A percentile compares a stretch with the other conserved stretches of the same genome.
Evolutionary conservation across 441 rosid species (phyloP).

Genomic region (Populus hybrid): DNA sequence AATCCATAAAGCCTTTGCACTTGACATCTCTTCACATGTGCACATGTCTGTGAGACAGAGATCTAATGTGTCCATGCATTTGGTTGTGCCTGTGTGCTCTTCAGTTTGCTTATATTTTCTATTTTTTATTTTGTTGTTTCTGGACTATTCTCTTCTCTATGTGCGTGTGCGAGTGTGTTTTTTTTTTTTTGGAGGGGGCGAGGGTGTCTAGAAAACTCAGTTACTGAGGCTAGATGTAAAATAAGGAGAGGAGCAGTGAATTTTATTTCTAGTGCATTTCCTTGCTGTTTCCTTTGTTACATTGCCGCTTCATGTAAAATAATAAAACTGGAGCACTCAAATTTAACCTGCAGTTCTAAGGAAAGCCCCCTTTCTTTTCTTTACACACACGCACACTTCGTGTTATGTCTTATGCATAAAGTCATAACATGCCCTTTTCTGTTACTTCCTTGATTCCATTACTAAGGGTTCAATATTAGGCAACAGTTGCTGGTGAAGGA

Average conservation of each 20-base stretch:
- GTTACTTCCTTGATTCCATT: too few species aligned
- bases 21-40: background rate
- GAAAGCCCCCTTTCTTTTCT: background rate
- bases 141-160: background rate
- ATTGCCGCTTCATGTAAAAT: background rate
- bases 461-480: too few species aligned
- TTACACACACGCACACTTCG: background rate
- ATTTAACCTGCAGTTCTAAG: constrained; percentile 1
- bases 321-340: background rate
- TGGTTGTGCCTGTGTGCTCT: background rate
- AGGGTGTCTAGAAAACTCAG: background rate
- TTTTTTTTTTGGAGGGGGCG: background rate
- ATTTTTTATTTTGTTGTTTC: background rate
- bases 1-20: background rate
- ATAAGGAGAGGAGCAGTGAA: background rate
- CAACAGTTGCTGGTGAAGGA: too few species aligned
- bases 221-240: background rate
- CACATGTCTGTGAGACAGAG: background rate
- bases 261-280: background rate
- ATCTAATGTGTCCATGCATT: background rate
- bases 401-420: background rate
- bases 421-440: background rate
- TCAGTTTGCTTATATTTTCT: background rate
- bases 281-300: background rate
- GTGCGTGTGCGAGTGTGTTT: background rate